phyloP scores from a whole-genome alignment of 345 rosid genomes.

The Salix exigua region DNA sequence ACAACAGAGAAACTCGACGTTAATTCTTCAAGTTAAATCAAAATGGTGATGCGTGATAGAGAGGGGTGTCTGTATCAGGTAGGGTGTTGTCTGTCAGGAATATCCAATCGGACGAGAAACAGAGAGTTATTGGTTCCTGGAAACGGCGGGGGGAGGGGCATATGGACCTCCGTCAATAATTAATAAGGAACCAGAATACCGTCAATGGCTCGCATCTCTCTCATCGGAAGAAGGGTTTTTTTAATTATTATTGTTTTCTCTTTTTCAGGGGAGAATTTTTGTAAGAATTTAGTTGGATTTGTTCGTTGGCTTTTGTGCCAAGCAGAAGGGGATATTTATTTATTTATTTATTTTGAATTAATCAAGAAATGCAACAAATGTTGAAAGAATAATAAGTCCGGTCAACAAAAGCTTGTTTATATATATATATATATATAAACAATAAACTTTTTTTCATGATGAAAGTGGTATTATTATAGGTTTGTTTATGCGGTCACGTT shows the following conservation, averaged over 20 bases:
- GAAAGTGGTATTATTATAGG: too few relatives aligned
- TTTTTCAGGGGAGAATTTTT: background rate
- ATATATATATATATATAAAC: background rate
- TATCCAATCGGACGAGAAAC: background rate
- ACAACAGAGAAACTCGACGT: conserved; percentile 17
- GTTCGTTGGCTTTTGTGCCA: conserved; percentile 4
- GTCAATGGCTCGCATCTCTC: background rate
- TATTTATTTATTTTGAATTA: background rate
- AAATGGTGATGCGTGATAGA: conserved; percentile 7
- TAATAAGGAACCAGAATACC: background rate
- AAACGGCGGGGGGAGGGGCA: background rate
- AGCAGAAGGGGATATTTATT: background rate
- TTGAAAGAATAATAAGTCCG: too few relatives aligned
- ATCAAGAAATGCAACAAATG: background rate
- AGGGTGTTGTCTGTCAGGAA: background rate
- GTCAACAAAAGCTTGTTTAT: background rate
- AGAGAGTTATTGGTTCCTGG: background rate
- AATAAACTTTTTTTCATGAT: background rate
- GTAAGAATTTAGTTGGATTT: background rate
- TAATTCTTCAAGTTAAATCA: conserved; percentile 32
- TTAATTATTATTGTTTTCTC: too few relatives aligned
- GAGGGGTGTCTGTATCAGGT: background rate
- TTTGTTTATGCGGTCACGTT: too few relatives aligned
- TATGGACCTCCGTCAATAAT: background rate
- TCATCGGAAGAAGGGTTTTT: background rate